phyloP scores from a whole-genome alignment of 495 filamentous ascomycete species.

The Neurospora hispaniola region DNA sequence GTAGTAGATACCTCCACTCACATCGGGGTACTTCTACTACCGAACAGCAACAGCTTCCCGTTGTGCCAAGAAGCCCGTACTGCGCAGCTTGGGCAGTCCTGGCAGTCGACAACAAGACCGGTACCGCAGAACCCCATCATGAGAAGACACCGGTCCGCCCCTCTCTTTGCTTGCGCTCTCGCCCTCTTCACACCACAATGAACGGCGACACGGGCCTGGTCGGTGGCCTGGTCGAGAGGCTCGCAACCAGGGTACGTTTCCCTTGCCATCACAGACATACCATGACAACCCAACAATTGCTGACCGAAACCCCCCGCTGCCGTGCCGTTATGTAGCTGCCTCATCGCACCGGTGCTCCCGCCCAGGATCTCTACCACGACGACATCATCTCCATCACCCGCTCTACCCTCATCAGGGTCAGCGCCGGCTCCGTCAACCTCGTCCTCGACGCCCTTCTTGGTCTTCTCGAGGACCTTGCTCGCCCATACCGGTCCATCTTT shows the following conservation, averaged over 20 bases:
- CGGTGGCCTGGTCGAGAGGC: constrained; percentile 52
- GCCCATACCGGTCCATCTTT: constrained; percentile 33
- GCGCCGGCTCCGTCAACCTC: constrained; percentile 39
- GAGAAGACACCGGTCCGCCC: constrained; percentile 17
- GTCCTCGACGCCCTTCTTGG: constrained; percentile 47
- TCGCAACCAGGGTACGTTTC: constrained; percentile 47
- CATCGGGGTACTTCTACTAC: neutral
- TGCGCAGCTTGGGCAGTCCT: neutral
- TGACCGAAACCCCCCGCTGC: neutral
- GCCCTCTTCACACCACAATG: constrained; percentile 34
- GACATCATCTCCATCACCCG: constrained; percentile 50
- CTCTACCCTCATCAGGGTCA: constrained; percentile 49
- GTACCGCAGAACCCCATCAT: constrained; percentile 15
- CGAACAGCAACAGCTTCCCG: neutral
- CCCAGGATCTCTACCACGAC: constrained; percentile 48
- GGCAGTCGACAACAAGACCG: neutral
- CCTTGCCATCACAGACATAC: neutral
- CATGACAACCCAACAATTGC: neutral
- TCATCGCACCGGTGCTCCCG: constrained; percentile 49
- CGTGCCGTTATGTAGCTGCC: constrained; percentile 38
- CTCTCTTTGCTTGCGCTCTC: constrained; percentile 2
- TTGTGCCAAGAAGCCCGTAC: neutral
- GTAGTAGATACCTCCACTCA: neutral
- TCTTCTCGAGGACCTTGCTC: constrained; percentile 39
- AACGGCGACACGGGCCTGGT: constrained; percentile 53